Evolutionary conservation across 495 filamentous ascomycete species (phyloP).

Genomic region (Amniculicola lignicola): DNA sequence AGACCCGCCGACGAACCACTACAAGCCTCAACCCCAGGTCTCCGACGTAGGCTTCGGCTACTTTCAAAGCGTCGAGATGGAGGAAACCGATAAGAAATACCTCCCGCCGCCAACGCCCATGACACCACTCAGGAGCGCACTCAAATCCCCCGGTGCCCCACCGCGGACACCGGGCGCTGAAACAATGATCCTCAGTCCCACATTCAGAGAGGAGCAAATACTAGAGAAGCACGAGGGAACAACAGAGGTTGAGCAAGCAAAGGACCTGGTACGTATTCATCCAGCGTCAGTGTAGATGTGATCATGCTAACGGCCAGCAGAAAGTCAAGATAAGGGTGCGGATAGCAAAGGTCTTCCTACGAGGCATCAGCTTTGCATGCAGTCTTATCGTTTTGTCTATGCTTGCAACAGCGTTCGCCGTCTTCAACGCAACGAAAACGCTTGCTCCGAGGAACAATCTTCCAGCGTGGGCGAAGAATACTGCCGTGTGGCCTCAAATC

Average conservation of each 20-base stretch:
- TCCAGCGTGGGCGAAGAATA: conserved; percentile 76
- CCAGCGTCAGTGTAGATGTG: neutral
- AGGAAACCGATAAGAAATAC: conserved; percentile 41
- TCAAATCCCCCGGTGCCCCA: conserved; percentile 79
- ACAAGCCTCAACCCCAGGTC: conserved; percentile 62
- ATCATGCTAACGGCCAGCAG: conserved; percentile 51
- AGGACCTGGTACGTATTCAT: conserved; percentile 69
- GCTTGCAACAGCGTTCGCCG: conserved; percentile 74
- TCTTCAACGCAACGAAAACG: conserved; percentile 79
- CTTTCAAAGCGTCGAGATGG: conserved; percentile 55
- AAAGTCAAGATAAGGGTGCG: conserved; percentile 90
- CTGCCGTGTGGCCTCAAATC: conserved; percentile 86
- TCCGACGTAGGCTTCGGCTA: conserved; percentile 93
- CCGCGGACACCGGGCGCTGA: conserved; percentile 47
- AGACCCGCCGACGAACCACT: conserved; percentile 56
- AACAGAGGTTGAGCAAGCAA: conserved; percentile 76
- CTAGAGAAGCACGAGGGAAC: conserved; percentile 74
- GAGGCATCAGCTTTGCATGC: conserved; percentile 93
- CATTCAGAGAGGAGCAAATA: conserved; percentile 78
- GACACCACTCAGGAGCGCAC: conserved; percentile 67
- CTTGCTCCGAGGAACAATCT: conserved; percentile 73
- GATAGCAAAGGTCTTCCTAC: conserved; percentile 88
- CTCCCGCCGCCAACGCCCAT: conserved; percentile 59
- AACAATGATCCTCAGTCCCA: conserved; percentile 69
- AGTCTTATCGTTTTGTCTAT: conserved; percentile 90